Conservation (phyloP, 75 land plant genomes). For the Isoetes taiwanensis region DNA sequence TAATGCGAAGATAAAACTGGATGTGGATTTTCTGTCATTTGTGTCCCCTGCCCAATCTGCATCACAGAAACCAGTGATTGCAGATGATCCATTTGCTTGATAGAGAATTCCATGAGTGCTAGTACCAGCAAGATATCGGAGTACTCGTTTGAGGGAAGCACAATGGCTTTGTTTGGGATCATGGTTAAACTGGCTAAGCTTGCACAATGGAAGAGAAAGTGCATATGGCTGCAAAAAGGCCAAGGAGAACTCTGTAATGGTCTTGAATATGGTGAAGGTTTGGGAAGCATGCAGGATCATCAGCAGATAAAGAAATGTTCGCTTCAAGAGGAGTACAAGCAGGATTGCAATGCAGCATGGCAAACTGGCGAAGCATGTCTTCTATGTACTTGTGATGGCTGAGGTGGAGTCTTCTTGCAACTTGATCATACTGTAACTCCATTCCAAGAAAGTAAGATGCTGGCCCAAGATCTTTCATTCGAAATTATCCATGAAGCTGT, state of each 20-base stretch:
- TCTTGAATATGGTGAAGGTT: background rate
- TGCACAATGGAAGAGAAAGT: background rate
- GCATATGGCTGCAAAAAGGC: constrained; percentile 5
- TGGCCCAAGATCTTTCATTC: constrained; percentile 13
- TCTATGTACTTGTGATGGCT: too few species aligned
- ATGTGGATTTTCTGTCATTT: constrained; percentile 20
- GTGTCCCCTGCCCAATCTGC: constrained; percentile 16
- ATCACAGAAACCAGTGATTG: constrained; percentile 10
- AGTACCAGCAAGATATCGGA: constrained; percentile 7
- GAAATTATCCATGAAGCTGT: background rate
- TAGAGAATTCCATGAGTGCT: constrained; percentile 12
- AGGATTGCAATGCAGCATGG: too few species aligned
- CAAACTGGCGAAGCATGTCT: too few species aligned
- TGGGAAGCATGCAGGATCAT: background rate
- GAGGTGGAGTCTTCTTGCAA: too few species aligned
- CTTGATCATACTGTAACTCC: background rate
- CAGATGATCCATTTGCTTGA: background rate
- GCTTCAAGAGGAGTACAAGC: background rate
- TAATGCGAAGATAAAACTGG: constrained; percentile 12
- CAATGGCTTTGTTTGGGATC: background rate
- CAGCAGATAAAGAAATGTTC: background rate
- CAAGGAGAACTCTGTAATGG: background rate
- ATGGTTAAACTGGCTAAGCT: background rate
- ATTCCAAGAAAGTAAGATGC: constrained; percentile 9
- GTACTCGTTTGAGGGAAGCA: background rate